Conservation (phyloP, 2,329 filamentous ascomycete genomes). For the Lecanoromycetidae sp. region DNA sequence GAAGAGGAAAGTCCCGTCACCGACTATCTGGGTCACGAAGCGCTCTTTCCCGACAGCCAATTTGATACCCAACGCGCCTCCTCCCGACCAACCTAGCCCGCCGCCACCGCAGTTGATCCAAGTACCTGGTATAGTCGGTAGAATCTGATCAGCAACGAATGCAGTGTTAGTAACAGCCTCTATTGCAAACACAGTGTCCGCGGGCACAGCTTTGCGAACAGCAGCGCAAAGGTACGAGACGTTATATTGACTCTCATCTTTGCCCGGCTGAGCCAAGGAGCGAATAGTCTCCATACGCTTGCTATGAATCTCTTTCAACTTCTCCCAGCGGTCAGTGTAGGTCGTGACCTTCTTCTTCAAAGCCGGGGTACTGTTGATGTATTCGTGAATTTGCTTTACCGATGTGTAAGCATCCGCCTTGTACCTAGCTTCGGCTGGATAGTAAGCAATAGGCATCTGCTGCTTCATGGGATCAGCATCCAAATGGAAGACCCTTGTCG, state of each 20-base stretch:
- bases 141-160: constrained; percentile 59
- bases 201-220: constrained; percentile 45
- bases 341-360: constrained; percentile 4
- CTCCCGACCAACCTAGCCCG: constrained; percentile 70
- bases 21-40: constrained; percentile 53
- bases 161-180: constrained; percentile 64
- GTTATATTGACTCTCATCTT: constrained; percentile 51
- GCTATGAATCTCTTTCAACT: constrained; percentile 46
- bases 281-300: constrained; percentile 49
- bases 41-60: constrained; percentile 47
- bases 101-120: constrained; percentile 76
- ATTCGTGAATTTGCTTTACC: constrained; percentile 55
- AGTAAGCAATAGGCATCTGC: constrained; percentile 62
- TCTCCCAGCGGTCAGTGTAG: constrained; percentile 37
- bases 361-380: constrained; percentile 33
- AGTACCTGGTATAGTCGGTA: constrained; percentile 53
- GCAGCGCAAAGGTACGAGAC: constrained; percentile 45
- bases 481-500: constrained; percentile 51
- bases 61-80: constrained; percentile 64
- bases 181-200: constrained; percentile 61
- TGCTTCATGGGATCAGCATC: constrained; percentile 59
- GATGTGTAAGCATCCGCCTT: constrained; percentile 53
- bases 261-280: constrained; percentile 43
- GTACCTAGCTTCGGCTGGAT: constrained; percentile 53
- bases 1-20: constrained; percentile 57